These are phyloP conservation scores for Zangia roseola DNA, from an alignment of 768 basidiomycete species.

Conservation along the genomic window DNA sequence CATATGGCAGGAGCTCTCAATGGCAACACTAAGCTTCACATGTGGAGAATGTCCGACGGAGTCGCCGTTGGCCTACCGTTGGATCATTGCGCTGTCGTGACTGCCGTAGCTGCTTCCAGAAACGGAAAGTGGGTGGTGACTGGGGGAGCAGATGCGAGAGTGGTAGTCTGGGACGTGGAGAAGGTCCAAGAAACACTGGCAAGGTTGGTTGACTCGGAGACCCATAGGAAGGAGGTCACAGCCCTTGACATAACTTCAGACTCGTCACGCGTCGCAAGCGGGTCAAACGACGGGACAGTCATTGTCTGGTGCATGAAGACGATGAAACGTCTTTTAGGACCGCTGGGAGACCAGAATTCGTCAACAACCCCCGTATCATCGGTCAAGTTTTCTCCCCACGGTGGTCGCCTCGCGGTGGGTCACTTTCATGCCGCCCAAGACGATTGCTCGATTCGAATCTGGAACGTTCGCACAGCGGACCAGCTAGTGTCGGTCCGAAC, in stretches of 20 bases:
- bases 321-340: constrained; percentile 13
- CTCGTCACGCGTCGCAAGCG: constrained; percentile 16
- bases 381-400: constrained; percentile 16
- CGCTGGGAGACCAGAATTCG: constrained; percentile 6
- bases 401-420: constrained; percentile 9
- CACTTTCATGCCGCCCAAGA: not conserved
- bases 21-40: too few relatives aligned
- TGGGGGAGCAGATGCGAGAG: constrained; percentile 9
- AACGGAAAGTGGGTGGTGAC: constrained; percentile 17
- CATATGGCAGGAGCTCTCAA: too few relatives aligned
- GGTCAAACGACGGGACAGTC: constrained; percentile 1
- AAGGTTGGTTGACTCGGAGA: not conserved
- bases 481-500: not conserved
- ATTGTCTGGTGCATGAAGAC: constrained; percentile 13
- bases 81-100: too few relatives aligned
- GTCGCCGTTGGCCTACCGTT: too few relatives aligned
- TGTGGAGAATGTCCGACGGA: too few relatives aligned
- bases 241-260: constrained; percentile 15
- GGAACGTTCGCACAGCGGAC: constrained; percentile 10
- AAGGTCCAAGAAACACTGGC: constrained; percentile 1
- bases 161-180: constrained; percentile 13
- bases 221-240: constrained; percentile 2
- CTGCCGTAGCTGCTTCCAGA: constrained; percentile 9
- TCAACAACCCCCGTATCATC: constrained; percentile 1
- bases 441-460: constrained; percentile 10